Evolutionary conservation across 2,329 filamentous ascomycete species (phyloP).

Genomic region (Metarhizium album): DNA sequence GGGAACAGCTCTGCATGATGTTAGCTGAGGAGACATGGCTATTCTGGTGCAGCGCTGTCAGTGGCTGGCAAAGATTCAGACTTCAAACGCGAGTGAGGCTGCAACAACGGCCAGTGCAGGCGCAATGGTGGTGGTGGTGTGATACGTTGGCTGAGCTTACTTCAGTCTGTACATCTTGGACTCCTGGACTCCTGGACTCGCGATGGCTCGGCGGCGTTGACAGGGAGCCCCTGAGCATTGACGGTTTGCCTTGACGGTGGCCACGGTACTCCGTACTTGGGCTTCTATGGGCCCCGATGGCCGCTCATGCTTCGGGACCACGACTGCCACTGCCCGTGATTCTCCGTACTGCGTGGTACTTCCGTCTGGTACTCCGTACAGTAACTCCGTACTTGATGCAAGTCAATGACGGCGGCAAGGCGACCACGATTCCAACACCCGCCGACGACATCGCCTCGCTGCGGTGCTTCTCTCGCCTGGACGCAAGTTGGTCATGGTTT

Average conservation of each 20-base stretch:
- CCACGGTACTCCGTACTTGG: too few species aligned
- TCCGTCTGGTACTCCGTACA: too few species aligned
- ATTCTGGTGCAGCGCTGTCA: not conserved
- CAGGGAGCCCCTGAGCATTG: not conserved
- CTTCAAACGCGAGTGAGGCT: not conserved
- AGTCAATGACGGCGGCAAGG: not conserved
- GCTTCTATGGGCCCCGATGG: too few species aligned
- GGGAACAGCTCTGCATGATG: not conserved
- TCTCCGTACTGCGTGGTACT: too few species aligned
- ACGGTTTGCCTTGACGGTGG: too few species aligned
- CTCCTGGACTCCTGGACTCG: not conserved
- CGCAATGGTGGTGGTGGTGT: too few species aligned
- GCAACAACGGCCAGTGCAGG: too few species aligned
- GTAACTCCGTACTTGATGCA: too few species aligned
- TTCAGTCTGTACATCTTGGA: too few species aligned
- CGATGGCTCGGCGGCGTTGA: not conserved
- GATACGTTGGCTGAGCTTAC: not conserved
- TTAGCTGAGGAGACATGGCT: not conserved
- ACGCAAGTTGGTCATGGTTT: not conserved
- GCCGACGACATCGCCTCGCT: not conserved
- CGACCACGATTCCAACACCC: too few species aligned
- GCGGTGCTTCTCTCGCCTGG: not conserved
- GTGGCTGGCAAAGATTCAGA: not conserved
- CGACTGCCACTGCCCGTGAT: too few species aligned
- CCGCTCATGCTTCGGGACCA: too few species aligned